These are phyloP conservation scores for Fusarium sulawesiense DNA, from an alignment of 2,329 filamentous ascomycete species.

Conservation along the genomic window DNA sequence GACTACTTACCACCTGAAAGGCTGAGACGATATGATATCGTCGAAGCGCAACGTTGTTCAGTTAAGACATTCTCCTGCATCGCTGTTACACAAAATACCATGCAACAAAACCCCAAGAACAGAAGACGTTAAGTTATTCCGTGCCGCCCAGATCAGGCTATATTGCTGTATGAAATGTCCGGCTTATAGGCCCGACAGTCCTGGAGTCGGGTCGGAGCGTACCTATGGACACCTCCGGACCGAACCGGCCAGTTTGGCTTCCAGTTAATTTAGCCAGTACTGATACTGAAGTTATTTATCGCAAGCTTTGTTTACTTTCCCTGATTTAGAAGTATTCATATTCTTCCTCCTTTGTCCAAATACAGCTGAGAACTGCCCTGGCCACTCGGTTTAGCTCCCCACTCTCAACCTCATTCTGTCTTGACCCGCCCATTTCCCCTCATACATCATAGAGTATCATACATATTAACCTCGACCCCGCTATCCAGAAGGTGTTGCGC, in stretches of 20 bases:
- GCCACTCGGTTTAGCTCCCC: background rate
- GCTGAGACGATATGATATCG: background rate
- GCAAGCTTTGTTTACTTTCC: background rate
- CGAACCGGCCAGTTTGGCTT: conserved; percentile 17
- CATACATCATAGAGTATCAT: conserved; percentile 30
- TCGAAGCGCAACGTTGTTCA: background rate
- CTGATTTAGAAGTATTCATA: background rate
- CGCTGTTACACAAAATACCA: background rate
- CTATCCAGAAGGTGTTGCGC: conserved; percentile 2
- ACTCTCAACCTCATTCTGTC: conserved; percentile 5
- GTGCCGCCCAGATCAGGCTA: background rate
- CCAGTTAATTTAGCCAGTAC: conserved; percentile 18
- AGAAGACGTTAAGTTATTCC: background rate
- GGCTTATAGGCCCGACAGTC: conserved; percentile 42
- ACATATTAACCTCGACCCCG: conserved; percentile 29
- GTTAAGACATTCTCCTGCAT: background rate
- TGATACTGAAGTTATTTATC: background rate
- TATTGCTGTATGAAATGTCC: conserved; percentile 13
- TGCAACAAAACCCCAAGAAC: background rate
- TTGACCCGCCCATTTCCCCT: conserved; percentile 25
- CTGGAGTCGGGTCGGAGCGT: conserved; percentile 29
- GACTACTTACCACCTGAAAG: conserved; percentile 20
- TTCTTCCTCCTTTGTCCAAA: background rate
- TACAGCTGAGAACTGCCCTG: background rate
- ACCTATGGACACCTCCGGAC: conserved; percentile 18